phyloP scores from a whole-genome alignment of 2,329 filamentous ascomycete species.

The Aphanocladium album region DNA sequence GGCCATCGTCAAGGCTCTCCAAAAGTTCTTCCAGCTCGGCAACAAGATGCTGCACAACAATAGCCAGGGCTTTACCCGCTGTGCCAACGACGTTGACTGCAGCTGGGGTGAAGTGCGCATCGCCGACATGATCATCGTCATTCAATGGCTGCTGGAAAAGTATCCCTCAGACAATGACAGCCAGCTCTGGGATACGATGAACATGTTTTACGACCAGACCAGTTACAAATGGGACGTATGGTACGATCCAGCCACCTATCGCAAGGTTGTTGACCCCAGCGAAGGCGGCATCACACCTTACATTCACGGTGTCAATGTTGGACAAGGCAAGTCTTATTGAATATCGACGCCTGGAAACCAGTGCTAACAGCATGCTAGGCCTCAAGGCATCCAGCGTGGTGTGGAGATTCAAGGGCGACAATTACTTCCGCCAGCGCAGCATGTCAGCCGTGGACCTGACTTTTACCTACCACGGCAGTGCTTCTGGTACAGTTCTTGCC shows the following conservation, averaged over 20 bases:
- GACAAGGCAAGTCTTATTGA: constrained; percentile 30
- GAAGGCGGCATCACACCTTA: constrained; percentile 24
- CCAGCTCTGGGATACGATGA: constrained; percentile 36
- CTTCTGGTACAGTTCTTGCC: constrained; percentile 37
- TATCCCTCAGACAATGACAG: constrained; percentile 22
- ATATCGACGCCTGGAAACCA: neutral
- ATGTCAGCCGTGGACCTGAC: constrained; percentile 32
- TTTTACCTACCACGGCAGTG: constrained; percentile 33
- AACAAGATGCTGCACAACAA: constrained; percentile 51
- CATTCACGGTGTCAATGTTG: constrained; percentile 39
- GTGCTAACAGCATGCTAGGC: constrained; percentile 17
- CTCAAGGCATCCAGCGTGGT: constrained; percentile 36
- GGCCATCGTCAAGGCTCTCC: constrained; percentile 17
- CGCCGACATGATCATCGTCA: constrained; percentile 34
- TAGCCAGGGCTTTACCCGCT: constrained; percentile 44
- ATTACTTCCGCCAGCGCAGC: constrained; percentile 30
- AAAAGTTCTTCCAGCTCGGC: constrained; percentile 35
- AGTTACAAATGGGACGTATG: constrained; percentile 25
- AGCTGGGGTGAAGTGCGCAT: constrained; percentile 30
- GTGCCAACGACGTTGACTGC: constrained; percentile 33
- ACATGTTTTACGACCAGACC: constrained; percentile 30
- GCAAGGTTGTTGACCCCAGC: constrained; percentile 17
- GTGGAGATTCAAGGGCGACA: constrained; percentile 35
- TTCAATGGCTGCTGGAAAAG: constrained; percentile 37
- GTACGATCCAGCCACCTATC: constrained; percentile 22